These are phyloP conservation scores for Trypanosoma platydactyli DNA, from an alignment of 208 protist species.

Conservation along the genomic window DNA sequence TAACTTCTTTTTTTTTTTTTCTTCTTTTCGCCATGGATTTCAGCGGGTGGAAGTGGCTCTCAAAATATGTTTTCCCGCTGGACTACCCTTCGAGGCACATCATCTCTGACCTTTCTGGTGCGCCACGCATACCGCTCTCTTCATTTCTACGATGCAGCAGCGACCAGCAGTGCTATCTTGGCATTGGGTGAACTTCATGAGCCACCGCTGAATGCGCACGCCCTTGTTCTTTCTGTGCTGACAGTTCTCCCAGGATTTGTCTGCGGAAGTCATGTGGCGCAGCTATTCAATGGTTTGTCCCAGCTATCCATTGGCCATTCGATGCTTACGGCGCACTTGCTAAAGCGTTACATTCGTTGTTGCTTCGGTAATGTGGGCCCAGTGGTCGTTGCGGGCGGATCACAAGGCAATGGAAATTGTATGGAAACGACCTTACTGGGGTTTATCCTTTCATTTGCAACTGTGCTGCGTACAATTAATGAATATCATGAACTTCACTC, in stretches of 20 bases:
- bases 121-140: slow-evolving; percentile 31
- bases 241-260: slow-evolving; percentile 24
- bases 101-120: slow-evolving; percentile 1
- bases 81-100: neutral
- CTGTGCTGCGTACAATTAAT: slow-evolving; percentile 8
- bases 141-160: slow-evolving; percentile 28
- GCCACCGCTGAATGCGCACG: slow-evolving; percentile 10
- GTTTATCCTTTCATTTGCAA: slow-evolving; percentile 15
- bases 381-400: no score
- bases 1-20: slow-evolving; percentile 8
- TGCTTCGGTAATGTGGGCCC: neutral
- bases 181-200: slow-evolving; percentile 31
- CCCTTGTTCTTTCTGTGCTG: slow-evolving; percentile 28
- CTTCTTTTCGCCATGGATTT: slow-evolving; percentile 22
- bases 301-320: slow-evolving; percentile 28
- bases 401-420: neutral
- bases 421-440: no score
- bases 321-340: slow-evolving; percentile 45
- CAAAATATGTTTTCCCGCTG: neutral
- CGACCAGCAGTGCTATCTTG: slow-evolving; percentile 22
- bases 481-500: neutral
- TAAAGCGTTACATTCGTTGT: slow-evolving; percentile 37
- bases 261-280: slow-evolving; percentile 20
- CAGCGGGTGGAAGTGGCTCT: neutral
- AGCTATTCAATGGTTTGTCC: slow-evolving; percentile 41